A percentile compares a stretch with the other conserved stretches of the same genome.
These are phyloP conservation scores for Taphrina confusa DNA, from an alignment of 1,139 yeast species.

Conservation along the genomic window DNA sequence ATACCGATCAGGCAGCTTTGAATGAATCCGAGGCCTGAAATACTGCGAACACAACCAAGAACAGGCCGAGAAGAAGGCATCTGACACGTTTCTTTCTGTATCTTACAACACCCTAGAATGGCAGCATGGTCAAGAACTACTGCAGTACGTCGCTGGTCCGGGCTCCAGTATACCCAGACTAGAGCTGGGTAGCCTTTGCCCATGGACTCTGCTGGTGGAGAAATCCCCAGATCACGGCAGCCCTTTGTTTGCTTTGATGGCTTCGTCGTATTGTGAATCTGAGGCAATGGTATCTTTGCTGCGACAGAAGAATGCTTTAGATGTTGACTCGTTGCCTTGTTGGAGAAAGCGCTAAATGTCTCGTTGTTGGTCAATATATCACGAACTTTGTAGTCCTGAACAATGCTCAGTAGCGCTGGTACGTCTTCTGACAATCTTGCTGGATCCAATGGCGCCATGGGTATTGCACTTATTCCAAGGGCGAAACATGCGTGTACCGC, in stretches of 20 bases:
- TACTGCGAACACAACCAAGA: slow-evolving; percentile 83
- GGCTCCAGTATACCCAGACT: slow-evolving; percentile 67
- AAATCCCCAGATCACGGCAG: slow-evolving; percentile 50
- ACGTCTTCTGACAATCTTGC: slow-evolving; percentile 73
- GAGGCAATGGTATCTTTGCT: slow-evolving; percentile 52
- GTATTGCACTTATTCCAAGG: slow-evolving; percentile 78
- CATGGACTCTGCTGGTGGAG: slow-evolving; percentile 44
- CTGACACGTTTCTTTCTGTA: slow-evolving; percentile 88
- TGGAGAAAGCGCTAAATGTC: slow-evolving; percentile 65
- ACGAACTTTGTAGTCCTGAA: slow-evolving; percentile 68
- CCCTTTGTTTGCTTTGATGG: slow-evolving; percentile 60
- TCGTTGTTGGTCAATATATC: slow-evolving; percentile 79
- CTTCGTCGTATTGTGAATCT: slow-evolving; percentile 68
- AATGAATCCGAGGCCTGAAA: slow-evolving; percentile 82
- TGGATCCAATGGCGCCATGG: slow-evolving; percentile 73
- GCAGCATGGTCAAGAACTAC: slow-evolving; percentile 65
- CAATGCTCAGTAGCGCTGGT: slow-evolving; percentile 64
- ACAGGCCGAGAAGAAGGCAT: slow-evolving; percentile 70
- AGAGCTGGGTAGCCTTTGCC: slow-evolving; percentile 50
- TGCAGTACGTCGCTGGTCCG: slow-evolving; percentile 71
- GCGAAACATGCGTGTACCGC: slow-evolving; percentile 84
- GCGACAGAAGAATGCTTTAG: slow-evolving; percentile 58
- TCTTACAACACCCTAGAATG: slow-evolving; percentile 77
- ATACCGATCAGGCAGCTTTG: slow-evolving; percentile 81
- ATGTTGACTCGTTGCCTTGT: slow-evolving; percentile 65